phyloP scores from a whole-genome alignment of 2,329 filamentous ascomycete genomes.

The Fusarium sp. region DNA sequence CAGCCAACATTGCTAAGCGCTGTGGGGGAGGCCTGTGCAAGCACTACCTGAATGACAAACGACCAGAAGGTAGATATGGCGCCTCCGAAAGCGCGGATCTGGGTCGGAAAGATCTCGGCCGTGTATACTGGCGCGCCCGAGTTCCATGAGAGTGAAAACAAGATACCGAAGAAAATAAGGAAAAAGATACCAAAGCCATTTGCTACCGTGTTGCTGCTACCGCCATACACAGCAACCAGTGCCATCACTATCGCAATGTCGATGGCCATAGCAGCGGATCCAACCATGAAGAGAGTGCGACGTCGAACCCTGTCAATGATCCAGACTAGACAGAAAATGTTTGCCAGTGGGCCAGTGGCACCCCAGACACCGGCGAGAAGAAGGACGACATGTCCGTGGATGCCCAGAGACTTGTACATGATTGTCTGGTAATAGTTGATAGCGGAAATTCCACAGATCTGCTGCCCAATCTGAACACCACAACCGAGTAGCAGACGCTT shows the following conservation, averaged over 20 bases:
- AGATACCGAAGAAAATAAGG: background rate
- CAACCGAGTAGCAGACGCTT: background rate
- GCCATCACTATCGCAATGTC: background rate
- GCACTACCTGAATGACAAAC: background rate
- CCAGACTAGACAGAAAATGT: background rate
- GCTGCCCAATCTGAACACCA: background rate
- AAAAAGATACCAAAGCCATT: background rate
- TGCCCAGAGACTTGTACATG: background rate
- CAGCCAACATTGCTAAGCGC: background rate
- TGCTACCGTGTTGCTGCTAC: background rate
- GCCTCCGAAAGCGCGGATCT: background rate
- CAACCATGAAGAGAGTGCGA: background rate
- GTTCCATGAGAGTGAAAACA: background rate
- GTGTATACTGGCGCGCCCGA: background rate
- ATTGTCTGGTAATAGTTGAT: background rate
- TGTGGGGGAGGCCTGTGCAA: background rate
- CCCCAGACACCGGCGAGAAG: background rate
- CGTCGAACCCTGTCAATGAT: background rate
- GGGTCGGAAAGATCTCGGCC: background rate
- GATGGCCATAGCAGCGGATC: background rate
- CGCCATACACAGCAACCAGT: background rate
- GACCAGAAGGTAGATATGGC: background rate
- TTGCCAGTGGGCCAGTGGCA: background rate
- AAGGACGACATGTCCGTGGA: background rate
- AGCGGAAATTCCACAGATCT: background rate